A percentile compares a stretch with the other conserved stretches of the same genome.
Conservation (phyloP, 345 rosid species). For the Luvunga scandens region DNA sequence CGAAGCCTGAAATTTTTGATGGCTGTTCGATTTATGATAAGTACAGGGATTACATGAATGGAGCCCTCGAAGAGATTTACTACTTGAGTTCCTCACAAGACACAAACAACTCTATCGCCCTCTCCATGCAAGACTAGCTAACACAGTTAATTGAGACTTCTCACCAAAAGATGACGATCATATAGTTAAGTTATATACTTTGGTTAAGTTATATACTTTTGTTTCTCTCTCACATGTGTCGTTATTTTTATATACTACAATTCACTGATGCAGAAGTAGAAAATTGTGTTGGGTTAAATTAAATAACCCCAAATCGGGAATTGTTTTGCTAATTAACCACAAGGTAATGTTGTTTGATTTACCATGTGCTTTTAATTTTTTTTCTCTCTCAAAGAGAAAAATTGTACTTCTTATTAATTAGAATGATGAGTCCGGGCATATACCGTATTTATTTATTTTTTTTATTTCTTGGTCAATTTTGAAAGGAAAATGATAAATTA, state of each 20-base stretch:
- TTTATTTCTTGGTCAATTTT: no score
- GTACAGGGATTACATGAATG: constrained; percentile 38
- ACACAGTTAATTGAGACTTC: not conserved
- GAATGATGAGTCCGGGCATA: not conserved
- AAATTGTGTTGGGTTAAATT: constrained; percentile 8
- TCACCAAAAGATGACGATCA: not conserved
- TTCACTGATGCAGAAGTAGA: constrained; percentile 20
- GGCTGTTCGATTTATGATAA: constrained; percentile 32
- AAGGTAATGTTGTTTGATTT: not conserved
- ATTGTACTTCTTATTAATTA: not conserved
- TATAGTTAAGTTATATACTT: constrained; percentile 3
- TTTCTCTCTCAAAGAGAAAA: not conserved
- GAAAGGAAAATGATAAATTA: no score
- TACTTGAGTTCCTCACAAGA: constrained; percentile 36
- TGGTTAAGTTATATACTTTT: constrained; percentile 6
- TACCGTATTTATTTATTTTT: no score
- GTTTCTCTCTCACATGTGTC: not conserved
- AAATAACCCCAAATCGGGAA: constrained; percentile 14
- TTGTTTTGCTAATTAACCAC: constrained; percentile 22
- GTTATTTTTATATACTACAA: constrained; percentile 4
- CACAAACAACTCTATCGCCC: constrained; percentile 14
- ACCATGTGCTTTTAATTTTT: constrained; percentile 4
- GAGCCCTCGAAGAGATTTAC: constrained; percentile 45
- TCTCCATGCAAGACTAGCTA: constrained; percentile 21
- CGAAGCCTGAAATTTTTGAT: constrained; percentile 27